Base-by-base conservation (phyloP, 805 yeast species). In the Lipomyces mesembrius region DNA sequence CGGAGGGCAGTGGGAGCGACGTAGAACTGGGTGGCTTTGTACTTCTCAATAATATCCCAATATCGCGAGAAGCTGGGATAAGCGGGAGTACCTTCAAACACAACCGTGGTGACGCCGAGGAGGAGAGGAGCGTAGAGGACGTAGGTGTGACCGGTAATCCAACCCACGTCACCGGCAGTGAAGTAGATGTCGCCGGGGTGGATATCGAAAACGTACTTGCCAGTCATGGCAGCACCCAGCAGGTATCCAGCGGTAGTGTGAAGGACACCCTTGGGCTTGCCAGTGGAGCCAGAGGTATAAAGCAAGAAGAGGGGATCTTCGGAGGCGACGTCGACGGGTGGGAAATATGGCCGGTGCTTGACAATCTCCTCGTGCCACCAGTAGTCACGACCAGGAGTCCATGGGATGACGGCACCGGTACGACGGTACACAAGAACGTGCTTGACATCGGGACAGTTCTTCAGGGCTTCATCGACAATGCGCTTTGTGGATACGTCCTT, bases 71-170 rank as follows among this genome's bases (percentile, higher is more conserved):
- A 93, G 76, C 90, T 88, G 73, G 98, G 99, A 80, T 92, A 92
- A 49, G 97, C 97, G 51, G 99, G 98, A 22, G 99, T 95, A 67
- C 97, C 95, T 83, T 95, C 98, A 77, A 95, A 95, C 65, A 94
- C 91, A 62, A 95, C 90, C 9, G 97, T 88, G 59, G 98, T 88
- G 62, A 93, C 91, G 79, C 98, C 99, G 43, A 88, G 78, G 37
- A 87, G 81, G 73, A 95, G 85, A 54, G 99, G 99, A 67, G 98
- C 98, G 76, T 95, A 95, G 58, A 94, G 85, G 56, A 92, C 97
- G 77, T 94, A 95, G 9, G 98, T 90, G 80, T 95, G 99, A 73
- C 98, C 98, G 20, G 99, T 95, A 78, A 95, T 95, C 98, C 99
- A 95, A 77, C 99, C 98, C 64, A 95, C 92, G 78, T 95, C 98